These are phyloP conservation scores for thale cress (Arabidopsis thaliana) DNA, from an alignment of 345 rosid species.

Conservation along the genomic window TAIR10.1 NC_003070.9:25736501-25737000, in stretches of 20 bases:
- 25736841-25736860: neutral
- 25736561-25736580: neutral
- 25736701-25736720: conserved; percentile 1
- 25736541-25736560: conserved; percentile 29
- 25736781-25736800: neutral
- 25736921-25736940: conserved; percentile 96
- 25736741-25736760: neutral
- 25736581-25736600: conserved; percentile 8
- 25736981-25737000: conserved; percentile 73
- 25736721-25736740: conserved; percentile 30
- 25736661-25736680: conserved; percentile 1
- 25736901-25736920: conserved; percentile 13
- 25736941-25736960: conserved; percentile 99
- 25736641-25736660: conserved; percentile 14
- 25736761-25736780: neutral
- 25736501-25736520: conserved; percentile 16
- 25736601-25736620: conserved; percentile 29
- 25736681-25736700: neutral
- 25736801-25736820: neutral
- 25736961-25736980: conserved; percentile 83
- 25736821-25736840: conserved; percentile 13
- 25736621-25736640: conserved; percentile 24
- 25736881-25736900: neutral
- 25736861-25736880: neutral
- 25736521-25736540: conserved; percentile 16